phyloP scores from a whole-genome alignment of 352 stramenopile species.

The Phytophthora boehmeriae region DNA sequence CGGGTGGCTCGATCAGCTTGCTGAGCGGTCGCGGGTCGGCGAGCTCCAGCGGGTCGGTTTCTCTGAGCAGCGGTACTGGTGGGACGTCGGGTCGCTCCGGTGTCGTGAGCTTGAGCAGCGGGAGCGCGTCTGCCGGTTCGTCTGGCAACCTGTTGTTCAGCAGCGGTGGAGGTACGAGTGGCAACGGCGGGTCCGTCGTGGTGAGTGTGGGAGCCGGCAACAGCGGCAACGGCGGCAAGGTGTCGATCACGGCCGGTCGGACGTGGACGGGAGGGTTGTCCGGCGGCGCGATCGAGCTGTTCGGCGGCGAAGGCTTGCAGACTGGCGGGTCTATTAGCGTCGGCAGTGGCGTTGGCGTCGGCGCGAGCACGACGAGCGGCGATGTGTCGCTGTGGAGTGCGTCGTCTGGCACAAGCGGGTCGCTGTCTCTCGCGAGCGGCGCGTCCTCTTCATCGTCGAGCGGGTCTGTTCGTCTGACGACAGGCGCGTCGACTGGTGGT shows the following conservation, averaged over 20 bases:
- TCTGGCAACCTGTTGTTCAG: background rate
- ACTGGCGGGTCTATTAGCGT: background rate
- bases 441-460: background rate
- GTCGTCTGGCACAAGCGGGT: background rate
- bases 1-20: slow-evolving; percentile 6
- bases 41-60: slow-evolving; percentile 13
- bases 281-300: slow-evolving; percentile 5
- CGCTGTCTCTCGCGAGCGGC: slow-evolving; percentile 1
- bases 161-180: slow-evolving; percentile 4
- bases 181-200: slow-evolving; percentile 14
- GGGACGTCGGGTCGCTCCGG: background rate
- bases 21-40: background rate
- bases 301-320: background rate
- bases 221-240: slow-evolving; percentile 10
- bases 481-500: slow-evolving; percentile 9
- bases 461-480: slow-evolving; percentile 1
- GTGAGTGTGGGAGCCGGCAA: slow-evolving; percentile 33
- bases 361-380: background rate
- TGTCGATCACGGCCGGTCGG: slow-evolving; percentile 1
- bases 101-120: background rate
- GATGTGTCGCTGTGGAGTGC: slow-evolving; percentile 1
- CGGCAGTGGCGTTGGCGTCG: slow-evolving; percentile 6
- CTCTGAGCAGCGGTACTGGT: slow-evolving; percentile 6
- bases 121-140: background rate
- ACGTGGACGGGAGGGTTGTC: slow-evolving; percentile 1